Conservation (phyloP, 345 rosid species). For the Excoecaria agallocha region DNA sequence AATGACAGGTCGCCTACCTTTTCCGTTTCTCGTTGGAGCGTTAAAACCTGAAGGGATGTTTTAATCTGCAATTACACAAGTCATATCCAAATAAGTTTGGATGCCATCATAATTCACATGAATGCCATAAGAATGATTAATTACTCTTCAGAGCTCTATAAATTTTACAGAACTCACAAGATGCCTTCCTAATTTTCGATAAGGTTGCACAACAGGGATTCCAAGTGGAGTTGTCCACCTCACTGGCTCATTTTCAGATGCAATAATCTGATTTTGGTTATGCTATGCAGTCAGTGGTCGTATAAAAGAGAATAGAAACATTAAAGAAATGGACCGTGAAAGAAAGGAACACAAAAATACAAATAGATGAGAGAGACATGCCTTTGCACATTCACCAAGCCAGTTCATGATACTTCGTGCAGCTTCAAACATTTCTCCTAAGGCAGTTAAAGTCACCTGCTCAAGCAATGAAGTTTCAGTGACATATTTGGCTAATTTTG, state of each 20-base stretch:
- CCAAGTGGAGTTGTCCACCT: constrained; percentile 95
- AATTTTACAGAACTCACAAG: constrained; percentile 47
- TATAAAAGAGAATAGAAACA: neutral
- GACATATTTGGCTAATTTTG: constrained; percentile 6
- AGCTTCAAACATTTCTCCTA: constrained; percentile 96
- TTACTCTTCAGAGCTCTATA: neutral
- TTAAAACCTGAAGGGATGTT: constrained; percentile 89
- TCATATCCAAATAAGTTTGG: constrained; percentile 13
- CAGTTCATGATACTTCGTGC: constrained; percentile 88
- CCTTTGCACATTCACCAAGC: constrained; percentile 99
- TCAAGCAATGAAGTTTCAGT: constrained; percentile 20
- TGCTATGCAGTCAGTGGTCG: constrained; percentile 15
- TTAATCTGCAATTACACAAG: constrained; percentile 56
- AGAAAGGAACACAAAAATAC: neutral
- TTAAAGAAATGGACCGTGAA: neutral
- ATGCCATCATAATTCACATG: constrained; percentile 5
- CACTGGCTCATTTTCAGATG: constrained; percentile 86
- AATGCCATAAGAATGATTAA: constrained; percentile 1
- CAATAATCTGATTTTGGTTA: constrained; percentile 59
- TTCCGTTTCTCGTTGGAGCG: constrained; percentile 82
- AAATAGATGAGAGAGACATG: constrained; percentile 25
- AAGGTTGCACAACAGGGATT: constrained; percentile 99
- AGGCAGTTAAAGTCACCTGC: constrained; percentile 80
- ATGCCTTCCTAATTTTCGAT: constrained; percentile 66
- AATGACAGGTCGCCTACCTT: constrained; percentile 44